Evolutionary conservation across 2,329 filamentous ascomycete genomes (phyloP).

Genomic region (Periglandula ipomoeae): DNA sequence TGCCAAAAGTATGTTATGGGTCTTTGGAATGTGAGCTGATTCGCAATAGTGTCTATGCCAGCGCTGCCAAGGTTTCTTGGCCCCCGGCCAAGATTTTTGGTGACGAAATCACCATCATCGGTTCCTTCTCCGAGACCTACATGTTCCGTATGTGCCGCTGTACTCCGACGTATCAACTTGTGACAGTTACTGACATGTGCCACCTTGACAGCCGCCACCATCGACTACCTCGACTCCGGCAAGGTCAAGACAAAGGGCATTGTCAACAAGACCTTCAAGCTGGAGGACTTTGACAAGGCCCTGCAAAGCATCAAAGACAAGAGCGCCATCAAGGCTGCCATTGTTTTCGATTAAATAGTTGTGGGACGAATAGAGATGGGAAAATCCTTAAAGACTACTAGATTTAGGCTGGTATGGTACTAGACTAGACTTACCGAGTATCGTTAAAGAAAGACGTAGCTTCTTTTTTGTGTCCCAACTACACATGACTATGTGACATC

Average conservation of each 20-base stretch:
- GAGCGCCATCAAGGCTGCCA: conserved; percentile 64
- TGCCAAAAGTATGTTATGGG: not conserved
- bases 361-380: not conserved
- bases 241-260: conserved; percentile 58
- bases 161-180: too few species aligned
- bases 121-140: conserved; percentile 64
- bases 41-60: conserved; percentile 48
- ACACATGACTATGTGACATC: too few species aligned
- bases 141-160: conserved; percentile 59
- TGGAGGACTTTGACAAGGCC: conserved; percentile 65
- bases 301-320: conserved; percentile 64
- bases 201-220: conserved; percentile 28
- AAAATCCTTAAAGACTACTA: not conserved
- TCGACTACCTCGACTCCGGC: conserved; percentile 46
- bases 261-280: conserved; percentile 62
- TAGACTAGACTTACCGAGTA: not conserved
- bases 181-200: not conserved
- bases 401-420: not conserved
- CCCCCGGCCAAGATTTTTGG: conserved; percentile 63
- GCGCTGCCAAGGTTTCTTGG: conserved; percentile 54
- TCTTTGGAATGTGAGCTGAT: conserved; percentile 5
- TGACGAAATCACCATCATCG: conserved; percentile 62
- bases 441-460: not conserved
- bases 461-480: too few species aligned
- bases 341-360: conserved; percentile 51